Evolutionary conservation across 2,329 filamentous ascomycete species (phyloP).

Genomic region (Chaetothyriales sp.): DNA sequence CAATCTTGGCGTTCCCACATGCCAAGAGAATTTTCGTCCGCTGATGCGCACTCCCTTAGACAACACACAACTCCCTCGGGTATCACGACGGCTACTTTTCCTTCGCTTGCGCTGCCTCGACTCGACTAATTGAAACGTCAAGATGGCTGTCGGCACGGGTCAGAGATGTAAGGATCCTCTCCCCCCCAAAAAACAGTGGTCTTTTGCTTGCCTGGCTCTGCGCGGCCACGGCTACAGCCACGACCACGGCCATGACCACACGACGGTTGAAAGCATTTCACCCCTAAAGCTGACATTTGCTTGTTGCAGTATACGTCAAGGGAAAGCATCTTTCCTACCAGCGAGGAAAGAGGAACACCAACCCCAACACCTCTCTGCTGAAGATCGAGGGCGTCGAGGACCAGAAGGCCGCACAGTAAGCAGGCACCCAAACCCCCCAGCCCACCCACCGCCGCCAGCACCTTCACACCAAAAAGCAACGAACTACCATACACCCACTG

Average conservation of each 20-base stretch:
- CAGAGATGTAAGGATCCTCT: constrained; percentile 87
- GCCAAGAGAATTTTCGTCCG: not conserved
- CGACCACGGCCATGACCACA: too few relatives aligned
- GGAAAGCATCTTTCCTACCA: constrained; percentile 97
- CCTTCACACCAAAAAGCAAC: too few relatives aligned
- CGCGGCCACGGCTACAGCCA: not conserved
- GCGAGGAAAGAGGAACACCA: constrained; percentile 82
- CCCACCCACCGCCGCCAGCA: constrained; percentile 17
- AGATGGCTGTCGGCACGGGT: constrained; percentile 76
- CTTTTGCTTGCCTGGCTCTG: not conserved
- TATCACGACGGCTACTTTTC: constrained; percentile 25
- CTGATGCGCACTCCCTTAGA: not conserved
- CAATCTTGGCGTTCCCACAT: not conserved
- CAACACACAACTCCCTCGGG: not conserved
- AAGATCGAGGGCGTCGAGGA: constrained; percentile 98
- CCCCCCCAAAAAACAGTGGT: constrained; percentile 10
- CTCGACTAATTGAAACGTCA: constrained; percentile 34
- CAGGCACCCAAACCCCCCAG: constrained; percentile 19
- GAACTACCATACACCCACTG: constrained; percentile 14
- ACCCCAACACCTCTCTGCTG: constrained; percentile 80
- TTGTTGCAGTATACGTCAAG: constrained; percentile 66
- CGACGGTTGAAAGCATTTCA: too few relatives aligned
- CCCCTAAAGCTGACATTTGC: constrained; percentile 17
- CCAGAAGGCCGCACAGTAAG: constrained; percentile 69
- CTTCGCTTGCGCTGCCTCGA: constrained; percentile 14